Conservation (phyloP, 768 basidiomycete genomes). For the Trametopsis cervina region DNA sequence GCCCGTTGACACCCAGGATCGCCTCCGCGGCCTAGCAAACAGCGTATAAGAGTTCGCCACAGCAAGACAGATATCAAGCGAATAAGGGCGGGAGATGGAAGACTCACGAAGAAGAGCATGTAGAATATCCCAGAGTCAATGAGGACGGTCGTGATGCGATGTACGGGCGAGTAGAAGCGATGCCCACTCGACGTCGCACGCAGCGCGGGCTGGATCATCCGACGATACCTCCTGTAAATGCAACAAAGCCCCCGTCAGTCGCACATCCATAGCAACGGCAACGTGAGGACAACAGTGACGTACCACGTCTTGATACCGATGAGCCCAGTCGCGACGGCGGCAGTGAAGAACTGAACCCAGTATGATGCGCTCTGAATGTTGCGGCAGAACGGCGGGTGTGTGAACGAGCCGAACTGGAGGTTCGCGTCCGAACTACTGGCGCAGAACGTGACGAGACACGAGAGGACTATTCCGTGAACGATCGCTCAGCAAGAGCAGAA, state of each 20-base stretch:
- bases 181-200: background rate
- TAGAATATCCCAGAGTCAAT: conserved; percentile 20
- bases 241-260: background rate
- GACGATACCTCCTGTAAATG: background rate
- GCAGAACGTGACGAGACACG: conserved; percentile 18
- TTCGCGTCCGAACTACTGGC: conserved; percentile 11
- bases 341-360: conserved; percentile 14
- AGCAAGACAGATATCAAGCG: too few relatives aligned
- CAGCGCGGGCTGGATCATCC: background rate
- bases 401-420: conserved; percentile 13
- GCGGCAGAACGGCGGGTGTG: conserved; percentile 16
- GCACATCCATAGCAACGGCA: too few relatives aligned
- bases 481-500: background rate
- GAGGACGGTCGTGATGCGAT: conserved; percentile 15
- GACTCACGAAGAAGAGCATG: conserved; percentile 20
- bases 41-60: too few relatives aligned
- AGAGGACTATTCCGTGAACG: conserved; percentile 11
- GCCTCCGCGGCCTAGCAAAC: conserved; percentile 1
- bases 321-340: conserved; percentile 14
- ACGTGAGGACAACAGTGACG: background rate
- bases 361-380: conserved; percentile 20
- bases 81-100: background rate
- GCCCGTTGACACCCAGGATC: conserved; percentile 1
- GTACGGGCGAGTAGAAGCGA: background rate
- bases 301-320: conserved; percentile 19